Percentiles rank a stretch among this genome's conserved stretches.
phyloP scores from a whole-genome alignment of 2,329 filamentous ascomycete genomes.

The Cryoendolithus antarcticus region DNA sequence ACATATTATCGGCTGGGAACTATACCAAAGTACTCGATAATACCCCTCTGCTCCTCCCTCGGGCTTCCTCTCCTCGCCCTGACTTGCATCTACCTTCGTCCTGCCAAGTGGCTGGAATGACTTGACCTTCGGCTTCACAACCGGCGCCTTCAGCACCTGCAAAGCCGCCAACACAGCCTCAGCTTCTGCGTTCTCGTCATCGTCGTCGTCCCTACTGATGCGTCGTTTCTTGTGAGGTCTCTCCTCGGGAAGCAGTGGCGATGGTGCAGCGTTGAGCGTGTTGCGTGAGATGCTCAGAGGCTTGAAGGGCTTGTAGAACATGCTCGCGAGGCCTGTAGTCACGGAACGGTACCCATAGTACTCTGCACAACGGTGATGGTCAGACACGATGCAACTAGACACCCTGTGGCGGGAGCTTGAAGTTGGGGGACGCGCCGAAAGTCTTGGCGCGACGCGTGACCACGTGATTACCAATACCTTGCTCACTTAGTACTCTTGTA shows the following conservation, averaged over 20 bases:
- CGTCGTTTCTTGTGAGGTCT: slow-evolving; percentile 32
- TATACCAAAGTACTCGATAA: slow-evolving; percentile 32
- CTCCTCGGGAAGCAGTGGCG: slow-evolving; percentile 10
- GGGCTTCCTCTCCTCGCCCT: slow-evolving; percentile 1
- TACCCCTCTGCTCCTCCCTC: slow-evolving; percentile 24
- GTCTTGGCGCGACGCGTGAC: too few species aligned
- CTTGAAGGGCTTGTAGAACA: slow-evolving; percentile 7
- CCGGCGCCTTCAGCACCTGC: slow-evolving; percentile 21
- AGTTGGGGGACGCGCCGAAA: too few species aligned
- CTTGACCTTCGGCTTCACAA: slow-evolving; percentile 11
- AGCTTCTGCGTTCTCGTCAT: slow-evolving; percentile 15
- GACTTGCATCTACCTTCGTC: slow-evolving; percentile 5
- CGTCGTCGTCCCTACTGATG: slow-evolving; percentile 22
- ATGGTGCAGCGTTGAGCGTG: background rate
- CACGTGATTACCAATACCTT: too few species aligned
- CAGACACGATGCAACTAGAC: too few species aligned
- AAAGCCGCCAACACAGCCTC: slow-evolving; percentile 14
- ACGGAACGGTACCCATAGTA: too few species aligned
- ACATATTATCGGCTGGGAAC: slow-evolving; percentile 15
- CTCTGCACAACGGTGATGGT: too few species aligned
- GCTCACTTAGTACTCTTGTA: too few species aligned
- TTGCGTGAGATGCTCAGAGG: slow-evolving; percentile 5
- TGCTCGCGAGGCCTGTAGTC: slow-evolving; percentile 7
- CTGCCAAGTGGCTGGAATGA: slow-evolving; percentile 13
- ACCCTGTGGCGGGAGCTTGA: too few species aligned